Evolutionary conservation across 1,284 basidiomycete species (phyloP), one percentile per base, ranked within the genome.

Genomic region (Sanghuangporus sanghuang): DNA sequence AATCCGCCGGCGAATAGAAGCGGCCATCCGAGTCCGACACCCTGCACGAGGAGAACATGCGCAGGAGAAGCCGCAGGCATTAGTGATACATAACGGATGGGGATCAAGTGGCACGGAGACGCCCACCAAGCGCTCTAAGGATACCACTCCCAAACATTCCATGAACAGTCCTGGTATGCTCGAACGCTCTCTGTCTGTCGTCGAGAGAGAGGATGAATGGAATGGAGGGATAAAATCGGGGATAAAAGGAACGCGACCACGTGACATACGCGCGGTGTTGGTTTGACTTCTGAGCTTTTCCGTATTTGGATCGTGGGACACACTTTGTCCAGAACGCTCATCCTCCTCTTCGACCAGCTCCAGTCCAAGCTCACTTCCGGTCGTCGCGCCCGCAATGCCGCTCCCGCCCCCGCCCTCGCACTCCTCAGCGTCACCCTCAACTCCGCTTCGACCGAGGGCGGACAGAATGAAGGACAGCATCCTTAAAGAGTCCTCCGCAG

Each of bases 341-440:
- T 46, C 57, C 36, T 18, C 3, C 2, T 7, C 11, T 3, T 16
- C 6, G 18, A 46, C 44, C 14, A 14, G 44, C 44, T 23, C 23
- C 23, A 23, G 23, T 23, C 23, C 35, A 42, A 44, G 42, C n/a
- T 14, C 49, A 16, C 32, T 5, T 21, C 44, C 44, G 40, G 38
- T 42, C 14, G 44, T 36, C 62, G 66, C 5, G 64, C 79, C 63
- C 69, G 72, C 7, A 38, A 64, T 11, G 54, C 70, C 6, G 76
- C 74, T 56, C 66, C 73, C 2, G 63, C 62, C 2, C 23, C 23
- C 23, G n/a, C n/a, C 44, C 44, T 16, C 44, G 1, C 44, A 46
- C 21, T 16, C 11, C 44, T 46, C 44, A 1, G 21, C 8, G 7
- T 46, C 44, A 1, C 21, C 44, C 16, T 46, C 14, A 32, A 67